Evolutionary conservation across 192 early-diverging fungal genomes (phyloP), one percentile per base, ranked within the genome.

Genomic region (Powellomyces hirtus): DNA sequence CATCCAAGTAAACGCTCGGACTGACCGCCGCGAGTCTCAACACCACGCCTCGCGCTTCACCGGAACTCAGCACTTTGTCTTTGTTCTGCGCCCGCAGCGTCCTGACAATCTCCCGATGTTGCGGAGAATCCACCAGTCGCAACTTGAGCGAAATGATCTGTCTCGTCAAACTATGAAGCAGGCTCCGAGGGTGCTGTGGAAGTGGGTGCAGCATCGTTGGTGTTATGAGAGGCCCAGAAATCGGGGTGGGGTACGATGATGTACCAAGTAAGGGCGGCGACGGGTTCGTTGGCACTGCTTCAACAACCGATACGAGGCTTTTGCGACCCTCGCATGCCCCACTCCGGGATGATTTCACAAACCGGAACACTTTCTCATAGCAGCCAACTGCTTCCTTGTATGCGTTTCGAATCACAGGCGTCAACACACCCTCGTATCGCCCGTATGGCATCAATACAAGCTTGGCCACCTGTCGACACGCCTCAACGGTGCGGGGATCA

Each of bases 301-400:
- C 24, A 16, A 36, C 16, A 20, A 37, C 20, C 5, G 33, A 1
- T 11, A 30, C 38, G 11, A 60, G 13, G 35, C 20, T 27, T 13
- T 35, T n/a, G 10, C 35, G 35, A 40, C 66, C 46, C n/a, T 34
- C 75, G 27, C 29, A 38, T 30, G 55, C 61, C 16, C 53, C 31
- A 31, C 27, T 31, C 14, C 53, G 53, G 2, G 53, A 18, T 37
- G 49, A 63, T 26, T 77, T 77, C 24, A 80, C 38, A 68, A 63
- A 80, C 57, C 81, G 67, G 50, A 83, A 83, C n/a, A 81, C 72
- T 46, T 78, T 77, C 57, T 83, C 81, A 49, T 72, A 73, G 55
- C 81, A 83, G 4, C 20, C 50, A 62, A 83, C 78, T 14, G 81
- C 81, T 42, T 83, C 81, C 27, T 73, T 66, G 55, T 83, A 80